phyloP scores from a whole-genome alignment of 169 alveolate genomes.

The Plasmodium blacklocki region DNA sequence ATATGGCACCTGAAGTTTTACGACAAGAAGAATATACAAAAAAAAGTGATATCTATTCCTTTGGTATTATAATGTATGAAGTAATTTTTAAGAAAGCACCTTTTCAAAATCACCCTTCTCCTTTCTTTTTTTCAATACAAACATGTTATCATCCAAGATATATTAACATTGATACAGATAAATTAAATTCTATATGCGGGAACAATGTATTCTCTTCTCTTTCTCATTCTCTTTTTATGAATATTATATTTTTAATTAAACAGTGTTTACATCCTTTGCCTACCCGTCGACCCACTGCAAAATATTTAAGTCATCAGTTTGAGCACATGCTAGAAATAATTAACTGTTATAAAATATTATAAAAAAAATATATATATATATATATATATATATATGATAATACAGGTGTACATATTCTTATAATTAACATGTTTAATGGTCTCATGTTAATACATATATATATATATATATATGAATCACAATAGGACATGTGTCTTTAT shows the following conservation, averaged over 20 bases:
- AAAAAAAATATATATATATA: not conserved
- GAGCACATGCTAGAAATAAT: slow-evolving; percentile 12
- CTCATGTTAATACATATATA: not conserved
- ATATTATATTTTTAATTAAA: slow-evolving; percentile 25
- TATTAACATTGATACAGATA: slow-evolving; percentile 24
- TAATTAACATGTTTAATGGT: not conserved
- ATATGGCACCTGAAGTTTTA: slow-evolving; percentile 87
- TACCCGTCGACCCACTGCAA: slow-evolving; percentile 38
- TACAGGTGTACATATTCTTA: not conserved
- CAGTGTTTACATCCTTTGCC: slow-evolving; percentile 65
- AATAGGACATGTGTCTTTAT: no score
- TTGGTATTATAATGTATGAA: slow-evolving; percentile 89
- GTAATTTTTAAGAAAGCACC: slow-evolving; percentile 72
- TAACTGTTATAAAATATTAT: not conserved
- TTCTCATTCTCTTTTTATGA: slow-evolving; percentile 17
- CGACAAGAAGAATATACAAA: slow-evolving; percentile 84
- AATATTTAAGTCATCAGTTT: slow-evolving; percentile 20
- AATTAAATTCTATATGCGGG: not conserved
- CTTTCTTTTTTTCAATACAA: slow-evolving; percentile 20
- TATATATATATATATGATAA: not conserved
- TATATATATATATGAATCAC: not conserved
- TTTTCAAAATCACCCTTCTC: slow-evolving; percentile 9
- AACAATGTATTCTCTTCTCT: not conserved
- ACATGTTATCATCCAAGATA: slow-evolving; percentile 29
- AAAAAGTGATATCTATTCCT: slow-evolving; percentile 87